phyloP scores from a whole-genome alignment of 2,329 filamentous ascomycete species.

The Calycina marina region DNA sequence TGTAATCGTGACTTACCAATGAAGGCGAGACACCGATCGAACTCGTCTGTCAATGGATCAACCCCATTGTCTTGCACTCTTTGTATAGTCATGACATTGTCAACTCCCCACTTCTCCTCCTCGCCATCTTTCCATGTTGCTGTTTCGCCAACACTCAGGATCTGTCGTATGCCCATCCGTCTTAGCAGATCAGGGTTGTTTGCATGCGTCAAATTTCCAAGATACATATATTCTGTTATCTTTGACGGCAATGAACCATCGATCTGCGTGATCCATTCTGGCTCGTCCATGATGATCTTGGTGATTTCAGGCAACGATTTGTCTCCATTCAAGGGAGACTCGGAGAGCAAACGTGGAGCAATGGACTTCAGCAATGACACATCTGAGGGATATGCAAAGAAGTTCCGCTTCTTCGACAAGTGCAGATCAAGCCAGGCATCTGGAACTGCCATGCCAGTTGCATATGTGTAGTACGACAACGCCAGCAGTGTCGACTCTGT shows the following conservation, averaged over 20 bases:
- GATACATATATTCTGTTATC: conserved; percentile 85
- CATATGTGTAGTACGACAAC: conserved; percentile 88
- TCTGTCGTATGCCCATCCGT: conserved; percentile 69
- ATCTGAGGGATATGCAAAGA: conserved; percentile 90
- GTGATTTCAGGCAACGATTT: conserved; percentile 38
- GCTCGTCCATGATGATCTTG: conserved; percentile 41
- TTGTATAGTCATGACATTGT: conserved; percentile 70
- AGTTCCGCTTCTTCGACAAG: conserved; percentile 68
- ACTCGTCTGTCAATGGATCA: conserved; percentile 76
- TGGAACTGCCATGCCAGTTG: conserved; percentile 64
- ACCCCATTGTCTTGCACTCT: conserved; percentile 94
- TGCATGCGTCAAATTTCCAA: conserved; percentile 84
- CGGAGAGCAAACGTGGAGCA: conserved; percentile 57
- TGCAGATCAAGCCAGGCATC: conserved; percentile 83
- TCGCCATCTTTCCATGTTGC: conserved; percentile 66
- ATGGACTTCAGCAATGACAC: conserved; percentile 69
- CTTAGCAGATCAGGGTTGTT: conserved; percentile 79
- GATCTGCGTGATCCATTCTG: conserved; percentile 66
- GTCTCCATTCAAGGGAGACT: conserved; percentile 42
- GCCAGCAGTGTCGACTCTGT: conserved; percentile 84
- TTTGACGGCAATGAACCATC: conserved; percentile 87
- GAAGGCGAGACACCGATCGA: conserved; percentile 74
- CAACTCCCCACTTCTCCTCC: conserved; percentile 54
- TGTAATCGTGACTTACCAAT: conserved; percentile 53
- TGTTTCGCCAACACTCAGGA: conserved; percentile 84